Conservation (phyloP, 2,329 filamentous ascomycete genomes). For the Talaromyces sp. region DNA sequence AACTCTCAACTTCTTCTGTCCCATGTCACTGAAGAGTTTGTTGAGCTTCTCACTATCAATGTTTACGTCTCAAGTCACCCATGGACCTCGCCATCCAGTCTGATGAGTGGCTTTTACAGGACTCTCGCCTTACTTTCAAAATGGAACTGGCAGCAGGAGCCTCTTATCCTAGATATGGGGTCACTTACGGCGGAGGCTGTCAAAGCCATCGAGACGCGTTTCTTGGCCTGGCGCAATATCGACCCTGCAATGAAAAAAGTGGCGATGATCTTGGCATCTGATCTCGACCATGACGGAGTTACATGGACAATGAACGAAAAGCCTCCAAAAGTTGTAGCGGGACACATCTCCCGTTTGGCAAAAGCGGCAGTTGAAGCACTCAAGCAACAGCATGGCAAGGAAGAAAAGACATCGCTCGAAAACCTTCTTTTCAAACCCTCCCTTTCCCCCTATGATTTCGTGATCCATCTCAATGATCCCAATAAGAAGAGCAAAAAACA, state of each 20-base stretch:
- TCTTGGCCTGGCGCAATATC: constrained; percentile 79
- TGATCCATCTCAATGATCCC: constrained; percentile 61
- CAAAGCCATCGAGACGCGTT: constrained; percentile 60
- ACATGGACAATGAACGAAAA: constrained; percentile 67
- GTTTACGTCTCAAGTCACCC: constrained; percentile 78
- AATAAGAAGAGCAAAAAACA: constrained; percentile 43
- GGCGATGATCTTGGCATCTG: constrained; percentile 74
- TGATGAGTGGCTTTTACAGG: constrained; percentile 73
- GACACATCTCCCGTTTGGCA: constrained; percentile 75
- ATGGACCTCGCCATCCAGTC: constrained; percentile 70
- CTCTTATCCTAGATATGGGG: constrained; percentile 73
- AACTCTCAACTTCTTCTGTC: constrained; percentile 69
- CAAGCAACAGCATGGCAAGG: constrained; percentile 35
- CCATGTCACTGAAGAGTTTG: constrained; percentile 72
- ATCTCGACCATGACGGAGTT: constrained; percentile 69
- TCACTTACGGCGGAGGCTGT: constrained; percentile 57
- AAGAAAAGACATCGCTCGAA: constrained; percentile 47
- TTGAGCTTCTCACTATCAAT: constrained; percentile 75
- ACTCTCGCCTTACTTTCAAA: constrained; percentile 72
- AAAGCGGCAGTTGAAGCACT: constrained; percentile 66
- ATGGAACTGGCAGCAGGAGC: constrained; percentile 88
- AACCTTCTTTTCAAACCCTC: constrained; percentile 66
- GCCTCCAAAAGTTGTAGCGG: constrained; percentile 76
- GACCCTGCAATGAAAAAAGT: constrained; percentile 84
- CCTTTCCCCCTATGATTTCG: constrained; percentile 74